phyloP scores from a whole-genome alignment of 192 early-diverging fungal species.

The Coemansia sp. region DNA sequence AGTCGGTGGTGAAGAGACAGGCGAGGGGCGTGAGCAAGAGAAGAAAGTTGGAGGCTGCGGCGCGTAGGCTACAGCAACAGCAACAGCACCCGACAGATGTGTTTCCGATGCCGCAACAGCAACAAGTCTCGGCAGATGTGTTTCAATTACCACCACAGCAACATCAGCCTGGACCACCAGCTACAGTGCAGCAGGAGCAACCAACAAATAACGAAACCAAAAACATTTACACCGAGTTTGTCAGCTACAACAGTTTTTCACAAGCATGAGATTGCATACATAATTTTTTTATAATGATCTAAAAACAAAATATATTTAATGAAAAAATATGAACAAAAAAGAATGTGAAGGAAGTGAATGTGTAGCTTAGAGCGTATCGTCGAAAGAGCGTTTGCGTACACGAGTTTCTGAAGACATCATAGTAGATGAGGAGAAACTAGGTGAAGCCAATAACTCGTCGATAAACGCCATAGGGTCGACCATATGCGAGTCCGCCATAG shows the following conservation, averaged over 20 bases:
- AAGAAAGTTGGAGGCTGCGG: neutral
- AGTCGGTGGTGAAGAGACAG: slow-evolving; percentile 3
- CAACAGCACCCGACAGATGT: neutral
- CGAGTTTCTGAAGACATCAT: slow-evolving; percentile 2
- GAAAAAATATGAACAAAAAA: slow-evolving; percentile 1
- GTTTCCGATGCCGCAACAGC: neutral
- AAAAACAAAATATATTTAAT: too few species aligned
- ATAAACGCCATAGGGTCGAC: slow-evolving; percentile 50
- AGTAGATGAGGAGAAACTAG: slow-evolving; percentile 18
- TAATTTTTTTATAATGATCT: too few species aligned
- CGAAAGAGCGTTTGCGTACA: slow-evolving; percentile 47
- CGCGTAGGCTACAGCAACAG: neutral
- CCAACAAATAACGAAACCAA: too few species aligned
- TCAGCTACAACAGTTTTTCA: too few species aligned
- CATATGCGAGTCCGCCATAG: slow-evolving; percentile 23
- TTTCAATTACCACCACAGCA: neutral
- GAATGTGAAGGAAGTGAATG: neutral
- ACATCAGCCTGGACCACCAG: neutral
- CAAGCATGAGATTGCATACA: too few species aligned
- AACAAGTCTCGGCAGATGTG: neutral
- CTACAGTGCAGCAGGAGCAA: too few species aligned
- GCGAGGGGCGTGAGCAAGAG: neutral
- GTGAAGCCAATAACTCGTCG: slow-evolving; percentile 44
- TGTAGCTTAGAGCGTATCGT: slow-evolving; percentile 29
- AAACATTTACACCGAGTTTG: too few species aligned